These are phyloP conservation scores for Deinandra increscens DNA, from an alignment of 129 eudicot genomes.

Conservation along the genomic window DNA sequence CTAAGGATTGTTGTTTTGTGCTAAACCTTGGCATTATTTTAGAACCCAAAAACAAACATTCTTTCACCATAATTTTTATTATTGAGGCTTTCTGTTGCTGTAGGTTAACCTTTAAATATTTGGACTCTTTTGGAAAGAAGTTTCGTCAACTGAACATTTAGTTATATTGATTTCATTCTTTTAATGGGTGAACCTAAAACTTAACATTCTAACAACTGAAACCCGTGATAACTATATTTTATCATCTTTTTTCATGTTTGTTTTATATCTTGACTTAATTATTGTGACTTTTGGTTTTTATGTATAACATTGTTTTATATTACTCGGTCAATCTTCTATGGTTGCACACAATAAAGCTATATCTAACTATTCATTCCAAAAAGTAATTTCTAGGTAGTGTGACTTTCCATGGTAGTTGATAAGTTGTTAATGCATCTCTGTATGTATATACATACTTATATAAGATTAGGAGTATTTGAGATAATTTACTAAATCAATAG, in stretches of 20 bases:
- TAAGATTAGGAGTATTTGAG: background rate
- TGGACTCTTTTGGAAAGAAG: background rate
- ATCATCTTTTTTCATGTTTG: background rate
- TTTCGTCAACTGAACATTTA: background rate
- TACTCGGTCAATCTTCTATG: background rate
- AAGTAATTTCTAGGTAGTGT: background rate
- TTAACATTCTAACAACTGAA: background rate
- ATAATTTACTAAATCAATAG: background rate
- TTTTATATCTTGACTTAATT: background rate
- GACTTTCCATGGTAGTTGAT: background rate
- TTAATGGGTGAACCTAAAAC: background rate
- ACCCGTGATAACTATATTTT: background rate
- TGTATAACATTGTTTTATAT: background rate
- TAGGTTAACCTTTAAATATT: background rate
- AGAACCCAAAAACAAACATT: background rate
- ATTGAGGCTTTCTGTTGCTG: slow-evolving; percentile 3
- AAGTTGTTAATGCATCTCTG: background rate
- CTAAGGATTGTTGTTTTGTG: no score
- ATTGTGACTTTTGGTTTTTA: background rate
- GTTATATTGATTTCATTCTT: background rate
- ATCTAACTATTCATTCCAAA: background rate
- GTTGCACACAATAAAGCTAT: background rate
- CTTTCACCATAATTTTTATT: background rate
- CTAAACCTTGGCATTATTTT: no score
- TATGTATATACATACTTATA: background rate